phyloP scores from a whole-genome alignment of 345 rosid species.

The Boechera divaricarpa region DNA sequence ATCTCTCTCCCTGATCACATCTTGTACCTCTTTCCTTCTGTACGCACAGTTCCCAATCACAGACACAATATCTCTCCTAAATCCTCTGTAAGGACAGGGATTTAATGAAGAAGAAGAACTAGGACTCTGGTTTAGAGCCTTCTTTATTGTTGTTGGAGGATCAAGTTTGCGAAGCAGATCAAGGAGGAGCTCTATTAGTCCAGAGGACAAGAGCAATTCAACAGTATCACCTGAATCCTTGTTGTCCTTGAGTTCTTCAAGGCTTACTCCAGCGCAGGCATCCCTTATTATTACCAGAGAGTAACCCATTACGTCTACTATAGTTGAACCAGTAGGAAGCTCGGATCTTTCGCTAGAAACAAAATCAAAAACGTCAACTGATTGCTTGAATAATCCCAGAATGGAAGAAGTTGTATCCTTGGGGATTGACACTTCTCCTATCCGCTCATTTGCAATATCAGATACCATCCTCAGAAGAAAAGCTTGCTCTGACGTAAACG shows the following conservation, averaged over 20 bases:
- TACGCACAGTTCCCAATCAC: conserved; percentile 77
- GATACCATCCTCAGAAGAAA: conserved; percentile 63
- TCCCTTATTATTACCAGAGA: conserved; percentile 59
- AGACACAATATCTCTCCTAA: conserved; percentile 76
- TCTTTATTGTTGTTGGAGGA: conserved; percentile 48
- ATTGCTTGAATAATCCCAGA: conserved; percentile 53
- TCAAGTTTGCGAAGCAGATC: conserved; percentile 65
- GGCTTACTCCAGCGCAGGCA: conserved; percentile 56
- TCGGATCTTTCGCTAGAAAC: conserved; percentile 48
- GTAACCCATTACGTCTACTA: conserved; percentile 64
- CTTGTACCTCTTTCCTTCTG: conserved; percentile 68
- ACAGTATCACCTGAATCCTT: conserved; percentile 43
- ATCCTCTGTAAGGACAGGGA: conserved; percentile 74
- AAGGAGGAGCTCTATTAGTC: conserved; percentile 57
- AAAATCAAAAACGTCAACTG: conserved; percentile 49
- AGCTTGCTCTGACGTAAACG: conserved; percentile 66
- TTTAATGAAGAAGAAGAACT: conserved; percentile 38
- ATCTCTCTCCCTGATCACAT: conserved; percentile 66
- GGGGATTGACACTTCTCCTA: conserved; percentile 51
- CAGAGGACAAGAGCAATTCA: conserved; percentile 52
- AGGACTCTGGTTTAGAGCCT: conserved; percentile 40
- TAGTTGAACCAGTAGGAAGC: conserved; percentile 65
- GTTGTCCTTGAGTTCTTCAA: conserved; percentile 19
- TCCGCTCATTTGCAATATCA: conserved; percentile 62
- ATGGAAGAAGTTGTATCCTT: conserved; percentile 44